Evolutionary conservation across 208 protist species (phyloP).

Genomic region (Trypanosoma congolense): DNA sequence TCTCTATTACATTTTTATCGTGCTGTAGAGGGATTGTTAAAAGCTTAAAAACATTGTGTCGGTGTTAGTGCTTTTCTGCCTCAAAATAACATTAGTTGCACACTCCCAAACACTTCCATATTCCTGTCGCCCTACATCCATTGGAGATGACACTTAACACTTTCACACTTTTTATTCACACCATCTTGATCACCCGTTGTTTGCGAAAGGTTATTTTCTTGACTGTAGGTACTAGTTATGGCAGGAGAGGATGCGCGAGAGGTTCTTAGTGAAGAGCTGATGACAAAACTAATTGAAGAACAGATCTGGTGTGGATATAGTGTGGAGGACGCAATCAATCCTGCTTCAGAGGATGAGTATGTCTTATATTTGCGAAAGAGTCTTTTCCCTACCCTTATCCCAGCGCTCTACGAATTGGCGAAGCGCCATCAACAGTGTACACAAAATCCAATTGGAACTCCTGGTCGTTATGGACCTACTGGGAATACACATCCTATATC

Average conservation of each 20-base stretch:
- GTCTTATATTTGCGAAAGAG: constrained; percentile 52
- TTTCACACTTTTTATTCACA: too few relatives aligned
- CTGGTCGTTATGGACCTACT: constrained; percentile 13
- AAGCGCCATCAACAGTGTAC: constrained; percentile 30
- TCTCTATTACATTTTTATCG: too few relatives aligned
- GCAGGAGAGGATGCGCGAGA: constrained; percentile 21
- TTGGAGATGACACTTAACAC: too few relatives aligned
- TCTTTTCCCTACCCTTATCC: constrained; percentile 75
- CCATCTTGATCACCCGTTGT: too few relatives aligned
- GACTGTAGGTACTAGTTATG: too few relatives aligned
- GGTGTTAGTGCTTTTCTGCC: too few relatives aligned
- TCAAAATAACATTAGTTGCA: too few relatives aligned
- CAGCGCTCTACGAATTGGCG: constrained; percentile 47
- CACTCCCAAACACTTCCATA: too few relatives aligned
- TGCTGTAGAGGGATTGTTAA: too few relatives aligned
- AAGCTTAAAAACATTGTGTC: too few relatives aligned
- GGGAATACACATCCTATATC: constrained; percentile 47
- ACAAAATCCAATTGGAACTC: not conserved
- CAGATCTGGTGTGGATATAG: constrained; percentile 53
- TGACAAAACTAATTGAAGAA: constrained; percentile 69
- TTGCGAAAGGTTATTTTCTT: too few relatives aligned
- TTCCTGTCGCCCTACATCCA: too few relatives aligned
- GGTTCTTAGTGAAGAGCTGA: constrained; percentile 29
- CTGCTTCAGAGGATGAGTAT: constrained; percentile 25
- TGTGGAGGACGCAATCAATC: constrained; percentile 7